Percentiles rank a stretch among this genome's conserved stretches.
Evolutionary conservation across 768 basidiomycete species (phyloP).

Genomic region (Paxillus rubicundulus): DNA sequence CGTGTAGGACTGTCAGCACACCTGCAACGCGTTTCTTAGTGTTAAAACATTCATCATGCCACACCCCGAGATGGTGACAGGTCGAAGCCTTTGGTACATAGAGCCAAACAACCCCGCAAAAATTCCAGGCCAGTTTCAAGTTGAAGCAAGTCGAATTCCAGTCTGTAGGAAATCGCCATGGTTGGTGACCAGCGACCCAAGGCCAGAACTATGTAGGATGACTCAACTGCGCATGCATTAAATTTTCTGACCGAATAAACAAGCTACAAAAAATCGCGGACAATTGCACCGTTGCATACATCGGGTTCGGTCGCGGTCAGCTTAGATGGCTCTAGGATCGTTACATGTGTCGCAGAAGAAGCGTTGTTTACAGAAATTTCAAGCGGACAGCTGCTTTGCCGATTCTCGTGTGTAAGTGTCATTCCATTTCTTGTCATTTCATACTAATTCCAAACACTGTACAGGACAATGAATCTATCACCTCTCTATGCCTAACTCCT

Average conservation of each 20-base stretch:
- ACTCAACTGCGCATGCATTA: background rate
- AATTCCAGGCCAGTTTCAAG: too few relatives aligned
- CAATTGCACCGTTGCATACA: slow-evolving; percentile 82
- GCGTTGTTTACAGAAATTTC: slow-evolving; percentile 79
- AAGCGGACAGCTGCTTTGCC: slow-evolving; percentile 71
- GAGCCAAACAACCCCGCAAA: slow-evolving; percentile 12
- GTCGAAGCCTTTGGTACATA: background rate
- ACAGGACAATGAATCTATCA: slow-evolving; percentile 84
- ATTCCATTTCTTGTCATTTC: background rate
- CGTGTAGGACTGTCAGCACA: too few relatives aligned
- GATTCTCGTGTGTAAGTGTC: slow-evolving; percentile 75
- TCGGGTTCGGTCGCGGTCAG: slow-evolving; percentile 82
- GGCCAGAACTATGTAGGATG: slow-evolving; percentile 42
- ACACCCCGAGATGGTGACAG: background rate
- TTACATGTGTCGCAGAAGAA: slow-evolving; percentile 87
- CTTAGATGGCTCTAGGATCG: slow-evolving; percentile 70
- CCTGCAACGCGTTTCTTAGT: too few relatives aligned
- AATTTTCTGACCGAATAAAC: slow-evolving; percentile 10
- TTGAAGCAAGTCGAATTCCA: background rate
- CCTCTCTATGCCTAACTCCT: slow-evolving; percentile 78
- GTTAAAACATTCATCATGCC: too few relatives aligned
- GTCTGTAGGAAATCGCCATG: slow-evolving; percentile 12
- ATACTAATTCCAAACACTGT: slow-evolving; percentile 1
- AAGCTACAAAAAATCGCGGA: slow-evolving; percentile 74
- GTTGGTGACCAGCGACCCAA: slow-evolving; percentile 34